phyloP scores from a whole-genome alignment of 2,329 filamentous ascomycete genomes.

The Rutstroemia sp. region DNA sequence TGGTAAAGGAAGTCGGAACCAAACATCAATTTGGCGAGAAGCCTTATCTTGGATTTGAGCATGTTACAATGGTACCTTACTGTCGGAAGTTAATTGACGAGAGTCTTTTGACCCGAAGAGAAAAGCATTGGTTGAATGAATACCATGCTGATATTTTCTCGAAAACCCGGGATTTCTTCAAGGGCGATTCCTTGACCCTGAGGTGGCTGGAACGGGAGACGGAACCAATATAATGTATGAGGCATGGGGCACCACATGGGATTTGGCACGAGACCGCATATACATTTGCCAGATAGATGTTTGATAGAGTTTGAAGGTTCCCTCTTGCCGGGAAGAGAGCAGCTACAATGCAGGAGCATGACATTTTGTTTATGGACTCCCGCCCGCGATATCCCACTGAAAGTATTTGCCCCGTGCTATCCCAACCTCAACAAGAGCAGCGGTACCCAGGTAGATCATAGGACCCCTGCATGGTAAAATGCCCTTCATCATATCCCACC shows the following conservation, averaged over 20 bases:
- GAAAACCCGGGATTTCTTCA: slow-evolving; percentile 74
- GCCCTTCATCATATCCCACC: neutral
- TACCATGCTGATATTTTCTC: slow-evolving; percentile 76
- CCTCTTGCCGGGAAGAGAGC: too few relatives aligned
- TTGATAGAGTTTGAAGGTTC: neutral
- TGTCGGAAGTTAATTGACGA: slow-evolving; percentile 82
- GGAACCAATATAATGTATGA: slow-evolving; percentile 37
- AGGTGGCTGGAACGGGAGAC: slow-evolving; percentile 86
- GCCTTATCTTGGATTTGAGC: slow-evolving; percentile 89
- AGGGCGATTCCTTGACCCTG: slow-evolving; percentile 61
- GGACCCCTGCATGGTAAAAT: neutral
- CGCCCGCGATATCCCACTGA: too few relatives aligned
- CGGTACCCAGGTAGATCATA: too few relatives aligned
- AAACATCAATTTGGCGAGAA: slow-evolving; percentile 87
- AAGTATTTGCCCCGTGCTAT: too few relatives aligned
- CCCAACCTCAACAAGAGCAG: too few relatives aligned
- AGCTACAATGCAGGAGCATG: too few relatives aligned
- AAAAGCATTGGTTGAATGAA: slow-evolving; percentile 80
- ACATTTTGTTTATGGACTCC: too few relatives aligned
- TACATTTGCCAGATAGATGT: neutral
- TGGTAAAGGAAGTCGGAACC: slow-evolving; percentile 84
- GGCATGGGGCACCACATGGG: neutral
- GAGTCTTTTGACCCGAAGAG: slow-evolving; percentile 59
- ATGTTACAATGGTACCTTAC: slow-evolving; percentile 95
- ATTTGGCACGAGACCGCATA: neutral